Evolutionary conservation across 2,329 filamentous ascomycete species (phyloP), one percentile per base, ranked within the genome.

Genomic region (Arachnomyces sp.): DNA sequence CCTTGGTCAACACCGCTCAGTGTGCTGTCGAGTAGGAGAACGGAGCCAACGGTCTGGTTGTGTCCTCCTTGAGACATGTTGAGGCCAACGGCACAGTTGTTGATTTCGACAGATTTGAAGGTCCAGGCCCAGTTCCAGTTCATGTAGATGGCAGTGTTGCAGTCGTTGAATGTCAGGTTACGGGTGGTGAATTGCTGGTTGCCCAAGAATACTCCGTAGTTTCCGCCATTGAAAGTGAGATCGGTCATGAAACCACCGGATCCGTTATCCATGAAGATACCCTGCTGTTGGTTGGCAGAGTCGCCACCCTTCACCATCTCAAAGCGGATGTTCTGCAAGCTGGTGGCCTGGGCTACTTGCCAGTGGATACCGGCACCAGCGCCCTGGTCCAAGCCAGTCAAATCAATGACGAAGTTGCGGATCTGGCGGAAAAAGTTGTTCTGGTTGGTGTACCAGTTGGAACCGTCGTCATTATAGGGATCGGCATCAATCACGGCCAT

Each of bases 61-160:
- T 68, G 60, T 17, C 71, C 76, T 36, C 78, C 75, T 50, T 75
- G 77, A 39, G 82, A 77, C 79, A 94, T 86, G 63, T 93, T 84
- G 47, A 93, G 69, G 40, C 85, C 87, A 30, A 89, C 65, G n/a
- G 70, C 67, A 57, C 82, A 86, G 58, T 82, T 78, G 60, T 86
- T 80, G 63, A 93, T 85, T 34, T 67, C 74, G 29, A 93, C 52
- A 28, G 77, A 83, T 59, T 90, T 86, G 65, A 92, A 78, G 33
- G 82, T 79, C 82, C 84, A 93, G 13, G 80, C 71, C 87, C 87
- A 94, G 68, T 90, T 86, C 87, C 87, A 94, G 71, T 88, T 88
- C 80, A 92, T 84, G 66, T 77, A 86, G 48, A 94, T 79, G 46
- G 84, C 87, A 2, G 86, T 93, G 56, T 86, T 75, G 69, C 84